Evolutionary conservation across 257 asterid genomes (phyloP).

Genomic region (Cynanchum wilfordii): DNA sequence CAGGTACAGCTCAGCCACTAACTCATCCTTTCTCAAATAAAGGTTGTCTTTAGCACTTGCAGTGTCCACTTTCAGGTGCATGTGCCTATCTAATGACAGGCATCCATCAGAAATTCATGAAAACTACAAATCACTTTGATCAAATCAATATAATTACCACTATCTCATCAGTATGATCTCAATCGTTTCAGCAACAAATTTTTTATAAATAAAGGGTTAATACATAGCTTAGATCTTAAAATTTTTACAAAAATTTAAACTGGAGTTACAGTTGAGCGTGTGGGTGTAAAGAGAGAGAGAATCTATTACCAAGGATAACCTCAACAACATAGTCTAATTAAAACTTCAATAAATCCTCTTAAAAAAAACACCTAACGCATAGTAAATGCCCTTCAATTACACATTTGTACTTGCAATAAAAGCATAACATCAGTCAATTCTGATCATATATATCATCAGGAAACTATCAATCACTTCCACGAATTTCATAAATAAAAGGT

Average conservation of each 20-base stretch:
- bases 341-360: neutral
- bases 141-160: neutral
- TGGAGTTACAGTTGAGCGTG: too few relatives aligned
- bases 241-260: neutral
- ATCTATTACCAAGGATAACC: neutral
- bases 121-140: neutral
- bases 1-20: slow-evolving; percentile 83
- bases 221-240: too few relatives aligned
- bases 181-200: neutral
- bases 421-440: too few relatives aligned
- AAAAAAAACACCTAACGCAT: neutral
- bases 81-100: slow-evolving; percentile 38
- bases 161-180: neutral
- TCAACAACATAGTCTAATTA: neutral
- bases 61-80: slow-evolving; percentile 61
- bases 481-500: neutral
- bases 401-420: neutral
- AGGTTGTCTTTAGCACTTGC: slow-evolving; percentile 49
- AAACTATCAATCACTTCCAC: neutral
- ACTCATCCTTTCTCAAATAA: too few relatives aligned
- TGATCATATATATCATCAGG: neutral
- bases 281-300: too few relatives aligned
- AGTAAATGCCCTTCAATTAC: neutral
- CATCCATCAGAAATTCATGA: neutral
- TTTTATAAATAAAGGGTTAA: too few relatives aligned